These are phyloP conservation scores for Leishmania amazonensis DNA, from an alignment of 208 protist species.

Conservation along the genomic window DNA sequence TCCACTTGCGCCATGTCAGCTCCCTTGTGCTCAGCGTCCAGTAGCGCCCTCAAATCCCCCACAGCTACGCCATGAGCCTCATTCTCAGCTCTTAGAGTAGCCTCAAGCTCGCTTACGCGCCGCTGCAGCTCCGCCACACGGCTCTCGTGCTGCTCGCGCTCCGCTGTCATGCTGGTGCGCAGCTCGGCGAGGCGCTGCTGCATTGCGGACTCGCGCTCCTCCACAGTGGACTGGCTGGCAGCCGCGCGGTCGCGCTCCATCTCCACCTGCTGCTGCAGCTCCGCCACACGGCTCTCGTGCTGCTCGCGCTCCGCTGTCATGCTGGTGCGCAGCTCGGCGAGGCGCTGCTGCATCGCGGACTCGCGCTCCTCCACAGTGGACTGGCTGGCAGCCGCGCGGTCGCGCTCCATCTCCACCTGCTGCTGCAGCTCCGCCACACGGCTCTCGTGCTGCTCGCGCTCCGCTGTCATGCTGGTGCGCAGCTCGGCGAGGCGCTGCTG, in stretches of 20 bases:
- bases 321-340: neutral
- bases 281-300: neutral
- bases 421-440: neutral
- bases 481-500: neutral
- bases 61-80: neutral
- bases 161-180: neutral
- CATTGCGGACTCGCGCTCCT: neutral
- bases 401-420: neutral
- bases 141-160: neutral
- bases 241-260: neutral
- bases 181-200: neutral
- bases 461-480: neutral
- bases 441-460: neutral
- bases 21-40: neutral
- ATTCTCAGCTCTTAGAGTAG: no score
- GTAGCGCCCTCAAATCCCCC: neutral
- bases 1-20: constrained; percentile 10
- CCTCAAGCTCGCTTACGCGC: no score
- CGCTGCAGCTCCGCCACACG: neutral
- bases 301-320: neutral
- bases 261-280: neutral
- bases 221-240: neutral
- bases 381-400: neutral
- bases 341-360: neutral
- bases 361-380: neutral